phyloP scores from a whole-genome alignment of 441 rosid genomes.

The Syzygium malaccense region DNA sequence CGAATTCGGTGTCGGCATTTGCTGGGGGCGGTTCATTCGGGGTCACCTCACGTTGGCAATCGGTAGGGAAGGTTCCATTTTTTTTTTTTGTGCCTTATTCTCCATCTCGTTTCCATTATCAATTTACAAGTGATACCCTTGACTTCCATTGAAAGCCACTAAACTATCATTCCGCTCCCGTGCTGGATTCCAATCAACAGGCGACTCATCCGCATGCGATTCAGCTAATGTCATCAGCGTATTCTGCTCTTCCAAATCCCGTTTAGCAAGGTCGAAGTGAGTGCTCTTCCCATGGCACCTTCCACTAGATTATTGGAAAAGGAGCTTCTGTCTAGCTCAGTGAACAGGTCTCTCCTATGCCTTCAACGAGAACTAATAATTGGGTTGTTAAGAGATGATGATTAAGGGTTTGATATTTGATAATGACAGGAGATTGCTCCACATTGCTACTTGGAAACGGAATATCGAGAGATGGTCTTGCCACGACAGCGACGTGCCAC shows the following conservation, averaged over 20 bases:
- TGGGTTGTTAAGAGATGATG: background rate
- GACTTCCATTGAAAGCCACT: background rate
- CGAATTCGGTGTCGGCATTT: background rate
- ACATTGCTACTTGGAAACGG: background rate
- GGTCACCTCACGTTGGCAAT: background rate
- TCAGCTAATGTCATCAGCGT: too few relatives aligned
- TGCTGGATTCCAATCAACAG: background rate
- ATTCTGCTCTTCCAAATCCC: background rate
- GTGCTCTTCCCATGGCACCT: background rate
- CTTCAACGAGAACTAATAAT: background rate
- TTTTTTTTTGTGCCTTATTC: background rate
- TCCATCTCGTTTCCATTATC: background rate
- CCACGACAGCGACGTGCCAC: background rate
- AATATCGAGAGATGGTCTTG: background rate
- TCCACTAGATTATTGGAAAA: background rate
- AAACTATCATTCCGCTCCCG: background rate
- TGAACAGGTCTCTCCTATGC: background rate
- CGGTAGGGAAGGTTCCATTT: background rate
- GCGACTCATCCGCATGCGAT: background rate
- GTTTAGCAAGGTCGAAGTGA: background rate
- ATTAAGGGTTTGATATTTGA: background rate
- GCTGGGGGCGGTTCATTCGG: background rate
- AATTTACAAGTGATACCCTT: background rate
- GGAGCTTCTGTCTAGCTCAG: background rate
- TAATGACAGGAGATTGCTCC: background rate